Base-by-base conservation (phyloP, 192 early-diverging fungal species). In the Coemansia sp. region DNA sequence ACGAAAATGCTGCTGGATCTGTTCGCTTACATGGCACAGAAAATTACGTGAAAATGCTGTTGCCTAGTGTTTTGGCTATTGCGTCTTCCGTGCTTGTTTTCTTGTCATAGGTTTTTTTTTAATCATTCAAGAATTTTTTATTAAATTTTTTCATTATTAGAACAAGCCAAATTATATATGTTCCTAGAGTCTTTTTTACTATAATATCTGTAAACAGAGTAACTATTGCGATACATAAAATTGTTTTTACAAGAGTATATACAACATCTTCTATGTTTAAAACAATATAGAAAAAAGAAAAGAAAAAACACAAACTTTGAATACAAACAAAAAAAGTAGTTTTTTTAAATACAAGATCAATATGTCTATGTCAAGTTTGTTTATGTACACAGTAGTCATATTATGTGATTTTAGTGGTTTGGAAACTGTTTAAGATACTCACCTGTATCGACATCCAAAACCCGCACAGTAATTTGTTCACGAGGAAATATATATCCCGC, bases 381-480 rank as follows among this genome's bases (percentile, higher is more conserved):
- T 36, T 36, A 4, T 36, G 17, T 11, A 36, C 34, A 11, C 14
- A 7, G 17, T 15, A 15, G 17, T 36, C 34, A 11, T 36, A 7
- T 6, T 3, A 36, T 36, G 13, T 36, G 13, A 7, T 36, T 6
- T 11, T 4, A 15, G 13, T 15, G 13, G 30, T 8, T 32, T 5
- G 51, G 60, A 37, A 64, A 60, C 26, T 63, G 60, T 7, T 34
- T 33, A 20, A 72, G 57, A 42, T 44, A 64, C 26, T 72, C 68
- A 48, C 68, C 68, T 26, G 68, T 50, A 15, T 72, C 68, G n/a
- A 59, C 15, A 24, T 72, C 61, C 14, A 64, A 11, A 4, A 72
- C 52, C 19, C 53, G 52, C 17, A 72, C 32, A 3, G 56, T 60
- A 29, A 72, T 64, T n/a, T 46, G 46, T 34, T 72, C 68, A 7